These are phyloP conservation scores for Aspergillus leporis DNA, from an alignment of 495 filamentous ascomycete species.

Conservation along the genomic window DNA sequence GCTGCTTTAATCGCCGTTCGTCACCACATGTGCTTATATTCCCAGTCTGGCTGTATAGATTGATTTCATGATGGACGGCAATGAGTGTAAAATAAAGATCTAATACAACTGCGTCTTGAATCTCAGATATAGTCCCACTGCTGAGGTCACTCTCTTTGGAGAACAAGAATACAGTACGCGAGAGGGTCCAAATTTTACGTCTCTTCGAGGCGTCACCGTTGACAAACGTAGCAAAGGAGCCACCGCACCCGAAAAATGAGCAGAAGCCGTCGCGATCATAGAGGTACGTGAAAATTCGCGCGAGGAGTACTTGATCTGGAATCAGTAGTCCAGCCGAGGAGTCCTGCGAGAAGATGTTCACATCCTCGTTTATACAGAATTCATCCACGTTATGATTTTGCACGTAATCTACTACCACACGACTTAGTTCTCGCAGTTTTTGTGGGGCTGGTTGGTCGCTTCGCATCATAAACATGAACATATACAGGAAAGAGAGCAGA, in stretches of 20 bases:
- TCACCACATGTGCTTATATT: background rate
- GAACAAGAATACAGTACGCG: slow-evolving; percentile 9
- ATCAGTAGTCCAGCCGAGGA: background rate
- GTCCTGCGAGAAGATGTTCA: background rate
- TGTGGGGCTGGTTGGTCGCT: slow-evolving; percentile 2
- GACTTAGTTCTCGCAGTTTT: slow-evolving; percentile 12
- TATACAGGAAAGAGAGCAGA: slow-evolving; percentile 19
- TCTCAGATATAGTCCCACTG: background rate
- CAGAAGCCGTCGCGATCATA: slow-evolving; percentile 20
- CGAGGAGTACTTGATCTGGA: slow-evolving; percentile 14
- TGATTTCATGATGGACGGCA: slow-evolving; percentile 16
- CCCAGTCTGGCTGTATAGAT: slow-evolving; percentile 9
- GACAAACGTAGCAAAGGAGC: slow-evolving; percentile 10
- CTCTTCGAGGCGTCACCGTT: background rate
- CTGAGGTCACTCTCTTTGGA: background rate
- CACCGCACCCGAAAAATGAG: slow-evolving; percentile 20
- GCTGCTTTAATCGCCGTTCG: background rate
- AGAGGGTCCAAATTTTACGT: slow-evolving; percentile 12
- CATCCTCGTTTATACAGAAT: slow-evolving; percentile 12
- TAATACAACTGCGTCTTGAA: slow-evolving; percentile 7
- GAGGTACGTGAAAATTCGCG: slow-evolving; percentile 11
- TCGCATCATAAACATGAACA: slow-evolving; percentile 23
- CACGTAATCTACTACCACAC: slow-evolving; percentile 6
- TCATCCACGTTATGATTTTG: slow-evolving; percentile 5
- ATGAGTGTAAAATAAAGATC: slow-evolving; percentile 20